A percentile compares a stretch with the other conserved stretches of the same genome.
phyloP scores from a whole-genome alignment of 2,329 filamentous ascomycete species.

The Apiospora marii region DNA sequence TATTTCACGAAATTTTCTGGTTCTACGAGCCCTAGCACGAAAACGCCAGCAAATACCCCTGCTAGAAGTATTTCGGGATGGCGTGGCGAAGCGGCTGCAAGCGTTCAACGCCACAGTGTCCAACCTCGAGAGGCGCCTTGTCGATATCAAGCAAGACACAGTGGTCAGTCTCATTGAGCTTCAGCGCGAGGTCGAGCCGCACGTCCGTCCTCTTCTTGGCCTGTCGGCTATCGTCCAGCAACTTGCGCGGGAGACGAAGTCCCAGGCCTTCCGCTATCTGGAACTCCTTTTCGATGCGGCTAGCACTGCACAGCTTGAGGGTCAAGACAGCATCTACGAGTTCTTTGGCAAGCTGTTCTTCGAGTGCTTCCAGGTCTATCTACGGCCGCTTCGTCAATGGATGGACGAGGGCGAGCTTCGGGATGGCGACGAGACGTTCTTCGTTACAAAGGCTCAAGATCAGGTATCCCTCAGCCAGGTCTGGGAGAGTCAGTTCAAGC shows the following conservation, averaged over 20 bases:
- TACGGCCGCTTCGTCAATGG: conserved; percentile 82
- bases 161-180: conserved; percentile 73
- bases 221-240: conserved; percentile 69
- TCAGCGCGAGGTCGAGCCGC: conserved; percentile 61
- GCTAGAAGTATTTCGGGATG: conserved; percentile 75
- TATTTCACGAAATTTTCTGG: conserved; percentile 52
- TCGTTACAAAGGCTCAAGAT: conserved; percentile 68
- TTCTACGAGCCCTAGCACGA: conserved; percentile 54
- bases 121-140: conserved; percentile 65
- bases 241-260: conserved; percentile 56
- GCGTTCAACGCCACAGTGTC: conserved; percentile 67
- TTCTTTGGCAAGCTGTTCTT: conserved; percentile 77
- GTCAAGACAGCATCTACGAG: conserved; percentile 66
- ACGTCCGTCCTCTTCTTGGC: conserved; percentile 62
- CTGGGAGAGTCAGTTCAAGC: conserved; percentile 78
- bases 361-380: conserved; percentile 81
- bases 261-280: conserved; percentile 74
- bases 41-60: conserved; percentile 60
- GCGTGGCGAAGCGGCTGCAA: conserved; percentile 63
- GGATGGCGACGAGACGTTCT: conserved; percentile 74
- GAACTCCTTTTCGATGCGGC: conserved; percentile 79
- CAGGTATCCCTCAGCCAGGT: conserved; percentile 68
- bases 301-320: conserved; percentile 73
- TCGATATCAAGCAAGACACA: conserved; percentile 59
- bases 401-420: conserved; percentile 80